A percentile compares a stretch with the other conserved stretches of the same genome.
These are phyloP conservation scores for Coprinopsis strossmayeri DNA, from an alignment of 768 basidiomycete species.

Conservation along the genomic window DNA sequence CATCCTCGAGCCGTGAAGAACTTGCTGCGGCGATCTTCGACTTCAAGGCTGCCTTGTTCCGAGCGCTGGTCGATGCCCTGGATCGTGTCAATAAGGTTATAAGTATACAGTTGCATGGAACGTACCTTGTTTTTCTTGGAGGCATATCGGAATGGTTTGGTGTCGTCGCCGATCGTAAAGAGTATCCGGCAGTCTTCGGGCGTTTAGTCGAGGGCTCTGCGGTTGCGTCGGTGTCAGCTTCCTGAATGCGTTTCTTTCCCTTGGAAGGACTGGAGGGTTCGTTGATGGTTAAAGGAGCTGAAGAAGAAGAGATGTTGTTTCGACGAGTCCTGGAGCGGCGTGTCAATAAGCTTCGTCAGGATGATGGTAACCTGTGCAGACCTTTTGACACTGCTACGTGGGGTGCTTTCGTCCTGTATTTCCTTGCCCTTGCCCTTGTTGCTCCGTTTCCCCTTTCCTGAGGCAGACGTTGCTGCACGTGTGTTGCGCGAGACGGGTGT, in stretches of 20 bases:
- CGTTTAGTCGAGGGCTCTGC: constrained; percentile 56
- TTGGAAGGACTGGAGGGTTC: constrained; percentile 72
- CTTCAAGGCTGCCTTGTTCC: constrained; percentile 56
- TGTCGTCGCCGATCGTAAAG: constrained; percentile 55
- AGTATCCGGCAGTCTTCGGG: constrained; percentile 54
- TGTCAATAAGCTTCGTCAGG: constrained; percentile 22
- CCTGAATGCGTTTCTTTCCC: constrained; percentile 91
- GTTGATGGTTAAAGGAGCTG: constrained; percentile 55
- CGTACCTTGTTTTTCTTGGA: constrained; percentile 61
- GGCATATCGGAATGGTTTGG: constrained; percentile 54
- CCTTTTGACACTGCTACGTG: constrained; percentile 54
- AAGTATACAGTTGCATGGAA: constrained; percentile 3
- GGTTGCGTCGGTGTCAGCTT: constrained; percentile 64
- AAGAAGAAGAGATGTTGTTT: constrained; percentile 34
- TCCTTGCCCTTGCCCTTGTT: constrained; percentile 68
- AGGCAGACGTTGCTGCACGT: constrained; percentile 32
- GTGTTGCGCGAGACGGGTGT: constrained; percentile 33
- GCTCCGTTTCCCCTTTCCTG: constrained; percentile 43
- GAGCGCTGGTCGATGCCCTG: constrained; percentile 32
- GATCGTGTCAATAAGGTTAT: not conserved
- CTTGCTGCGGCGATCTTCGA: constrained; percentile 54
- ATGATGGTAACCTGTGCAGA: constrained; percentile 25
- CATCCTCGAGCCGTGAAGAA: constrained; percentile 59
- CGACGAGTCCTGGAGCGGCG: constrained; percentile 49
- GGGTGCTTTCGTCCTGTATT: constrained; percentile 38